Percentiles rank a stretch among this genome's conserved stretches.
Conservation (phyloP, 257 asterid genomes). For the Gardenia jasminoides region DNA sequence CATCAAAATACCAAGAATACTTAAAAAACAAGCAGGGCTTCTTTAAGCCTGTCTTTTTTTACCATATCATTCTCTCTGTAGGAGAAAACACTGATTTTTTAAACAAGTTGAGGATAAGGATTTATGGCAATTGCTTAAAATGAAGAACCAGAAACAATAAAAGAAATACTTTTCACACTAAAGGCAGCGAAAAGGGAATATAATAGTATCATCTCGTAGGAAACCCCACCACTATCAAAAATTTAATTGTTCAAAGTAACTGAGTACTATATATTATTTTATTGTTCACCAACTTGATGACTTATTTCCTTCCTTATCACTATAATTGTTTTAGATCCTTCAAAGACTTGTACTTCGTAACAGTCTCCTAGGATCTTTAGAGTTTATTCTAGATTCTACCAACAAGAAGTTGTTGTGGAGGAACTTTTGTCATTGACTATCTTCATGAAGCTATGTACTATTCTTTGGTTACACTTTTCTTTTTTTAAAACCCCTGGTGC, state of each 20-base stretch:
- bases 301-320: not conserved
- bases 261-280: not conserved
- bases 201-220: not conserved
- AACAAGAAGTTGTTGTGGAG: not conserved
- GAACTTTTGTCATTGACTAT: not conserved
- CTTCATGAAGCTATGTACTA: not conserved
- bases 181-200: not conserved
- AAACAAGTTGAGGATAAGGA: not conserved
- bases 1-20: not conserved
- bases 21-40: not conserved
- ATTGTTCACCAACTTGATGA: not conserved
- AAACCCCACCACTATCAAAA: not conserved
- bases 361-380: not conserved
- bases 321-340: not conserved
- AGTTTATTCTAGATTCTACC: not conserved
- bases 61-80: not conserved
- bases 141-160: not conserved
- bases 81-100: not conserved
- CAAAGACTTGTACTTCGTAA: not conserved
- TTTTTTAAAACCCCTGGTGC: not conserved
- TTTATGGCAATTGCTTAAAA: not conserved
- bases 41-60: not conserved
- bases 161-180: not conserved
- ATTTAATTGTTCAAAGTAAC: not conserved
- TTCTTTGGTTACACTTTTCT: not conserved